Evolutionary conservation across 2,329 filamentous ascomycete species (phyloP).

Genomic region (Trichoderma harzianum): DNA sequence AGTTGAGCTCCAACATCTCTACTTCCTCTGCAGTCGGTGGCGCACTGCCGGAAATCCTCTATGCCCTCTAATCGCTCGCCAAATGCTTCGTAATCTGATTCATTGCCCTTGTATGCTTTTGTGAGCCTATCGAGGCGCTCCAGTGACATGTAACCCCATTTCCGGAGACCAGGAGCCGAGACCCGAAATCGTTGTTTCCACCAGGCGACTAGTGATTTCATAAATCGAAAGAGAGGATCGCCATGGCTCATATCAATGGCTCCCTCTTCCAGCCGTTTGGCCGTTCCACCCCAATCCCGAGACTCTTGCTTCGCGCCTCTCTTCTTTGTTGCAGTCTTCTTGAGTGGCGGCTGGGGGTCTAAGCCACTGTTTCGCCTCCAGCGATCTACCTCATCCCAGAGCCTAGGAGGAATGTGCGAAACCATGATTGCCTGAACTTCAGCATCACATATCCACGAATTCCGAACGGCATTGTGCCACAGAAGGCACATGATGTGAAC

Average conservation of each 20-base stretch:
- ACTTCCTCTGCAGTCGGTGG: conserved; percentile 71
- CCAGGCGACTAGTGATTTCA: conserved; percentile 74
- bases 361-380: conserved; percentile 70
- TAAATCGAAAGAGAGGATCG: conserved; percentile 73
- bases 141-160: conserved; percentile 83
- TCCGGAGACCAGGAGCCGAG: conserved; percentile 76
- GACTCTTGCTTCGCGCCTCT: conserved; percentile 31
- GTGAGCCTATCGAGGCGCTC: conserved; percentile 70
- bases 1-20: conserved; percentile 85
- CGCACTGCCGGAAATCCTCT: conserved; percentile 65
- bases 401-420: conserved; percentile 63
- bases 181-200: conserved; percentile 84
- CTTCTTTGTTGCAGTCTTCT: conserved; percentile 29
- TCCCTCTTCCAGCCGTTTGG: conserved; percentile 66
- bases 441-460: conserved; percentile 76
- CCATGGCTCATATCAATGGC: conserved; percentile 75
- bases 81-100: conserved; percentile 63
- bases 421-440: conserved; percentile 73
- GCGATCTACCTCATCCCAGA: conserved; percentile 70
- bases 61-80: conserved; percentile 72
- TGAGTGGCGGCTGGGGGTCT: conserved; percentile 24
- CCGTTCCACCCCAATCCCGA: conserved; percentile 67
- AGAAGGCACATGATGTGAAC: conserved; percentile 85
- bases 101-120: conserved; percentile 63
- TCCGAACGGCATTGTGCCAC: conserved; percentile 84